A percentile compares a stretch with the other conserved stretches of the same genome.
Conservation (phyloP, 148 eudicot species). For the Nyssa sinensis region DNA sequence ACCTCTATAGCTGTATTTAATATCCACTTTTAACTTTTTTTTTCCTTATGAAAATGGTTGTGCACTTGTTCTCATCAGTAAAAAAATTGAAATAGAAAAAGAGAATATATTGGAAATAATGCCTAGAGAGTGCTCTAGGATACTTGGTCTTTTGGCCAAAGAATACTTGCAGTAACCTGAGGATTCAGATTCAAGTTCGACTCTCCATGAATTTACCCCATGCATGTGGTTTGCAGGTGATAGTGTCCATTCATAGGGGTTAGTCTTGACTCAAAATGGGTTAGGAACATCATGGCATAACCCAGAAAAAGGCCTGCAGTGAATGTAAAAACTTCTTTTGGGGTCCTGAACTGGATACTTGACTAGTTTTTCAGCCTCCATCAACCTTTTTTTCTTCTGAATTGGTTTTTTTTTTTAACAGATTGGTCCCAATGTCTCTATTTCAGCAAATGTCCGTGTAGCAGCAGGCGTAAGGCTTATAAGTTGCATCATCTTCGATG, state of each 20-base stretch:
- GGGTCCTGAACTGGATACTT: conserved; percentile 3
- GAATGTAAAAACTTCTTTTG: background rate
- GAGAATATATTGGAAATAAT: background rate
- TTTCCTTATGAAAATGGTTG: no score
- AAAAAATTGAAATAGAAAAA: background rate
- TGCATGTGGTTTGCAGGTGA: no score
- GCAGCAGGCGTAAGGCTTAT: conserved; percentile 74
- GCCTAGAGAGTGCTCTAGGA: background rate
- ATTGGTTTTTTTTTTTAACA: conserved; percentile 20
- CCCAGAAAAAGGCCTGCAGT: background rate
- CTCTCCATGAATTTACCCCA: no score
- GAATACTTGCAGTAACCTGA: background rate
- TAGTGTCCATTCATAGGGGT: no score
- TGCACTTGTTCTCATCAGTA: background rate
- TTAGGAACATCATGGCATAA: background rate
- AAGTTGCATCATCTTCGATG: conserved; percentile 81
- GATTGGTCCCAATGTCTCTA: conserved; percentile 93
- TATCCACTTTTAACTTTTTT: no score
- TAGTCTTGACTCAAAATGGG: no score
- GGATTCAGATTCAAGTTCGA: background rate
- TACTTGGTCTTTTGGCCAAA: background rate
- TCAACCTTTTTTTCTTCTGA: background rate
- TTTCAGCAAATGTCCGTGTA: conserved; percentile 75
- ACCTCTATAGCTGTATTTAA: background rate
- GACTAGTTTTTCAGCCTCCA: background rate